Evolutionary conservation across 176 grass and related monocot genomes (phyloP).

Genomic region (Raddia guianensis): DNA sequence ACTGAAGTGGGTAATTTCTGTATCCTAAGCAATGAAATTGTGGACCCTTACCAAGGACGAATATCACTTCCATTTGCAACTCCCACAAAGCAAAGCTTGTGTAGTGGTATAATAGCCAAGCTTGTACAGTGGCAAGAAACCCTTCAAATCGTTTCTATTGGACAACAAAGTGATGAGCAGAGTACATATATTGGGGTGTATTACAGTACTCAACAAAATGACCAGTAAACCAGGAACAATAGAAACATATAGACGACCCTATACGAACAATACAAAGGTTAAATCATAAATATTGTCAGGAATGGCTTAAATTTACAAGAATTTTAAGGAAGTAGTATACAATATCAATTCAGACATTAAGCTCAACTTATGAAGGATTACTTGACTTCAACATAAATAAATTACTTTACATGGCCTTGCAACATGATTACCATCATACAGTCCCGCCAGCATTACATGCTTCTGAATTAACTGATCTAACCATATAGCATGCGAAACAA

Average conservation of each 20-base stretch:
- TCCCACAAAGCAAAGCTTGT: slow-evolving; percentile 84
- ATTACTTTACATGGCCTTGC: neutral
- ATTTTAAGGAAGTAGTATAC: slow-evolving; percentile 11
- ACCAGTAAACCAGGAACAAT: slow-evolving; percentile 89
- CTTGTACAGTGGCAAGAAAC: slow-evolving; percentile 45
- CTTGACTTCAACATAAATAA: neutral
- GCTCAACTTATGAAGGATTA: neutral
- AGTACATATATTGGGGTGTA: slow-evolving; percentile 20
- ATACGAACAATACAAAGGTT: slow-evolving; percentile 60
- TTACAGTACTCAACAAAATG: slow-evolving; percentile 34
- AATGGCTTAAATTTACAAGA: slow-evolving; percentile 27
- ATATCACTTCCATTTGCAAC: slow-evolving; percentile 92
- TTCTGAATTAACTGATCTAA: slow-evolving; percentile 1
- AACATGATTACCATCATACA: neutral
- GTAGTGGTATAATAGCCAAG: slow-evolving; percentile 84
- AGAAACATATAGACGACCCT: slow-evolving; percentile 89
- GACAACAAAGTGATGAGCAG: neutral
- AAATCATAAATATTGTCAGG: slow-evolving; percentile 27
- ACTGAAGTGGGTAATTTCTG: slow-evolving; percentile 14
- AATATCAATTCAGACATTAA: slow-evolving; percentile 12
- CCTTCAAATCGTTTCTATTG: slow-evolving; percentile 17
- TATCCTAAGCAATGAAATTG: slow-evolving; percentile 27
- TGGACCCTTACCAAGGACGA: slow-evolving; percentile 67
- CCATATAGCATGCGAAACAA: neutral
- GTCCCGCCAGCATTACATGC: neutral